A percentile compares a stretch with the other conserved stretches of the same genome.
Evolutionary conservation across 1,284 basidiomycete species (phyloP).

Genomic region (Ceraceosorus guamensis): DNA sequence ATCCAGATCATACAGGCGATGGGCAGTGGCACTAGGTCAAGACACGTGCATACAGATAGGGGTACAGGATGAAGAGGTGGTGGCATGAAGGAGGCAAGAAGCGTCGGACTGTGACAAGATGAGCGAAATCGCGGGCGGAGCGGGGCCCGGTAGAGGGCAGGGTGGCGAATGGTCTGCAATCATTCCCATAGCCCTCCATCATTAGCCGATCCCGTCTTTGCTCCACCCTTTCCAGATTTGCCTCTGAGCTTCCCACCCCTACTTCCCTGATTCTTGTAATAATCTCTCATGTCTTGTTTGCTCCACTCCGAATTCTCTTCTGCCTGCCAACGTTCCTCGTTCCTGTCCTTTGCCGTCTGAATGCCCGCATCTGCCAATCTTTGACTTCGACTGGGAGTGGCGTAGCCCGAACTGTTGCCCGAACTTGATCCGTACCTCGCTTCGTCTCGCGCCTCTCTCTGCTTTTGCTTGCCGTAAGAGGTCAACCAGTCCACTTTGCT

Average conservation of each 20-base stretch:
- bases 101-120: too few species aligned
- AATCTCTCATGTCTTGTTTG: constrained; percentile 36
- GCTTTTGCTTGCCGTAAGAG: constrained; percentile 19
- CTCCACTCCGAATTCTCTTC: constrained; percentile 14
- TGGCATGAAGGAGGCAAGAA: too few species aligned
- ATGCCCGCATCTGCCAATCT: constrained; percentile 26
- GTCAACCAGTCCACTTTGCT: constrained; percentile 40
- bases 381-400: constrained; percentile 31
- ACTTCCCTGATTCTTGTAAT: constrained; percentile 30
- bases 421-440: constrained; percentile 20
- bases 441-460: constrained; percentile 22
- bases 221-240: constrained; percentile 35
- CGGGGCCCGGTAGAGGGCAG: too few species aligned
- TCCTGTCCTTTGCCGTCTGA: constrained; percentile 21
- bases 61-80: too few species aligned
- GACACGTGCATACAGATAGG: too few species aligned
- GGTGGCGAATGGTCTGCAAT: too few species aligned
- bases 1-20: too few species aligned
- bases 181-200: constrained; percentile 38
- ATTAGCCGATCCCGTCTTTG: constrained; percentile 24
- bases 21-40: too few species aligned
- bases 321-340: constrained; percentile 35
- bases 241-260: constrained; percentile 42
- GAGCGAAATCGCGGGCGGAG: too few species aligned
- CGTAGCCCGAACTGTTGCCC: constrained; percentile 11